Base-by-base conservation (phyloP, 768 basidiomycete genomes). In the Jaapia argillacea region DNA sequence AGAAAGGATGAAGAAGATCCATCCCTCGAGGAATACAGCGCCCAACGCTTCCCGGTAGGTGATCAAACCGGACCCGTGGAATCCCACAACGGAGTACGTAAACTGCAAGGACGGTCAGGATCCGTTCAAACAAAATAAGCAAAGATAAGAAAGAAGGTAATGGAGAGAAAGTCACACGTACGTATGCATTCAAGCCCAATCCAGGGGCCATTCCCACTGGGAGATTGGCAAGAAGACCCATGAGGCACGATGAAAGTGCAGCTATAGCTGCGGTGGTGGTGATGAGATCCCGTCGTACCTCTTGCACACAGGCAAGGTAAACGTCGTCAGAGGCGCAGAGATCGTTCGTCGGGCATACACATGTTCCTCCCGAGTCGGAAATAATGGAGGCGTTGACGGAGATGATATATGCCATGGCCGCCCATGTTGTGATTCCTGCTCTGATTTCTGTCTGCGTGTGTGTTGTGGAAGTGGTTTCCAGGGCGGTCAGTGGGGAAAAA, bases 121-220 rank as follows among this genome's bases (percentile, higher is more conserved):
- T n/a, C n/a, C 24, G 38, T 22, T 46, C 21, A 4, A 26, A 38
- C 4, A 27, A 20, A 37, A 35, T 28, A 6, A 20, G 31, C 42
- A 27, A 45, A 43, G 36, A 25, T n/a, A 33, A 4, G 4, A 14
- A 20, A 28, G 22, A 36, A 14, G 33, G 39, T 5, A 24, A 4
- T 12, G 24, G 13, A 24, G 26, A 33, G 6, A 7, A 36, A 10
- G 45, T 37, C 35, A 38, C 42, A 58, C 80, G 48, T 58, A 85
- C 85, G 51, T 86, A 87, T 31, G 85, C 84, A 50, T 86, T 86
- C 21, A 89, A 63, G 43, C 88, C 88, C 47, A 92, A 70, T 46
- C 89, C 89, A 18, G 88, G 88, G 2, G 88, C 88, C 61, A 91
- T 74, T 24, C 81, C 86, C n/a, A 92, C 75, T 2, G 89, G 89